These are phyloP conservation scores for Geotrichum histeridarum DNA, from an alignment of 1,139 yeast species.

Conservation along the genomic window DNA sequence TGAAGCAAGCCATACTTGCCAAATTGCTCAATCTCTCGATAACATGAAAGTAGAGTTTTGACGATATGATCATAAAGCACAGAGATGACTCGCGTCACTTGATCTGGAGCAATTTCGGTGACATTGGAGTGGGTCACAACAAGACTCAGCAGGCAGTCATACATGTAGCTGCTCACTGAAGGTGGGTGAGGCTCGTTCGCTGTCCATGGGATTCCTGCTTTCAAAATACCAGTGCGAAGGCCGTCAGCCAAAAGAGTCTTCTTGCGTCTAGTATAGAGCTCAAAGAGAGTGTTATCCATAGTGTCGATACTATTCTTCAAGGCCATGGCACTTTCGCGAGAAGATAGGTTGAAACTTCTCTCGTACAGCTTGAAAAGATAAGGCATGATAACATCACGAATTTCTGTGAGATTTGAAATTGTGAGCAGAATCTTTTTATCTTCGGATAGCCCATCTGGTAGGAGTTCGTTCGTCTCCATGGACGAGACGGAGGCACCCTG, in stretches of 20 bases:
- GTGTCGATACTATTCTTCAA: constrained; percentile 45
- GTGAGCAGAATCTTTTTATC: constrained; percentile 42
- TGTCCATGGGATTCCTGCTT: constrained; percentile 46
- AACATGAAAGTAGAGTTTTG: constrained; percentile 41
- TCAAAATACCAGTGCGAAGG: constrained; percentile 44
- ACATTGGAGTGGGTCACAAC: constrained; percentile 53
- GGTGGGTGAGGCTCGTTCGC: constrained; percentile 36
- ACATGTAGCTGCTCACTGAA: constrained; percentile 42
- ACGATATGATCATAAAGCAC: constrained; percentile 47
- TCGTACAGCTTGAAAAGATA: constrained; percentile 47
- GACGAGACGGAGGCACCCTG: constrained; percentile 14
- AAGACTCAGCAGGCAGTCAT: constrained; percentile 48
- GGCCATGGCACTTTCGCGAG: constrained; percentile 41
- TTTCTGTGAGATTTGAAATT: constrained; percentile 49
- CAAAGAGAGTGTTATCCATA: constrained; percentile 50
- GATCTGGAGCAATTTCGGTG: constrained; percentile 44
- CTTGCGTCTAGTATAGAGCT: constrained; percentile 48
- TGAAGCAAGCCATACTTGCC: constrained; percentile 40
- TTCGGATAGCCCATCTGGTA: constrained; percentile 33
- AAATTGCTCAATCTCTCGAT: constrained; percentile 41
- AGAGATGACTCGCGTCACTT: constrained; percentile 43
- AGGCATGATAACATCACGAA: constrained; percentile 46
- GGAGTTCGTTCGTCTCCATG: constrained; percentile 25
- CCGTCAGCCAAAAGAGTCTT: constrained; percentile 46
- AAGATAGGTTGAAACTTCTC: constrained; percentile 42